phyloP scores from a whole-genome alignment of 2,329 filamentous ascomycete species.

The Piedraia hortae region DNA sequence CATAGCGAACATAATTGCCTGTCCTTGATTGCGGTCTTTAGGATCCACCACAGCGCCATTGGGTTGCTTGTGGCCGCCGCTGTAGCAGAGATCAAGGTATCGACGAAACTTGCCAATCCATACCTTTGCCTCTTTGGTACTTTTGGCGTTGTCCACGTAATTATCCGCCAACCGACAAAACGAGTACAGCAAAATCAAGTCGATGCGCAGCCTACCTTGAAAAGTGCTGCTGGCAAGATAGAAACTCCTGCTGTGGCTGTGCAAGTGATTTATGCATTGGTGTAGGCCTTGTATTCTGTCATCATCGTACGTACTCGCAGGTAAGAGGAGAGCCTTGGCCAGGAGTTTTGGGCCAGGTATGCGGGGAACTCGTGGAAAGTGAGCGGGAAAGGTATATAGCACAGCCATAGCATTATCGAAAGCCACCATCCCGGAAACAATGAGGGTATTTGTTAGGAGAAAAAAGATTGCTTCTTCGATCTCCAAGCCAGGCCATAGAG shows the following conservation, averaged over 20 bases:
- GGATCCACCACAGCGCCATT: slow-evolving; percentile 8
- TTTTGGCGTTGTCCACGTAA: slow-evolving; percentile 36
- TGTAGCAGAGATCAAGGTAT: slow-evolving; percentile 29
- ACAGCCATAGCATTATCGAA: slow-evolving; percentile 44
- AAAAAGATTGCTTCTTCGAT: slow-evolving; percentile 54
- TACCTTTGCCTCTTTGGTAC: slow-evolving; percentile 22
- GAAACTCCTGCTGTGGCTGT: slow-evolving; percentile 43
- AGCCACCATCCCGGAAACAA: slow-evolving; percentile 40
- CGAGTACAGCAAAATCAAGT: slow-evolving; percentile 41
- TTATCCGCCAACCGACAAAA: slow-evolving; percentile 51
- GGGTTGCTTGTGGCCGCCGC: slow-evolving; percentile 5
- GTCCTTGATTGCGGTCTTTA: slow-evolving; percentile 9
- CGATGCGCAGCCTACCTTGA: slow-evolving; percentile 36
- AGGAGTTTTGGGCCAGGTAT: slow-evolving; percentile 24
- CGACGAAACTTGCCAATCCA: slow-evolving; percentile 32
- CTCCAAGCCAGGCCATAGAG: slow-evolving; percentile 37
- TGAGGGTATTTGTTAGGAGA: slow-evolving; percentile 37
- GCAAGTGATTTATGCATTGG: slow-evolving; percentile 30
- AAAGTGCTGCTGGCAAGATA: slow-evolving; percentile 46
- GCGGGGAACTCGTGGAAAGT: slow-evolving; percentile 24
- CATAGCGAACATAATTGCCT: slow-evolving; percentile 15
- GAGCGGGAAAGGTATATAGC: slow-evolving; percentile 31
- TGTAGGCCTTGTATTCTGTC: slow-evolving; percentile 28
- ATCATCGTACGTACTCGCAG: slow-evolving; percentile 26
- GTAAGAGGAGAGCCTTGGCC: slow-evolving; percentile 23